These are phyloP conservation scores for Pseudozyma sp. DNA, from an alignment of 1,284 basidiomycete species.

Conservation along the genomic window DNA sequence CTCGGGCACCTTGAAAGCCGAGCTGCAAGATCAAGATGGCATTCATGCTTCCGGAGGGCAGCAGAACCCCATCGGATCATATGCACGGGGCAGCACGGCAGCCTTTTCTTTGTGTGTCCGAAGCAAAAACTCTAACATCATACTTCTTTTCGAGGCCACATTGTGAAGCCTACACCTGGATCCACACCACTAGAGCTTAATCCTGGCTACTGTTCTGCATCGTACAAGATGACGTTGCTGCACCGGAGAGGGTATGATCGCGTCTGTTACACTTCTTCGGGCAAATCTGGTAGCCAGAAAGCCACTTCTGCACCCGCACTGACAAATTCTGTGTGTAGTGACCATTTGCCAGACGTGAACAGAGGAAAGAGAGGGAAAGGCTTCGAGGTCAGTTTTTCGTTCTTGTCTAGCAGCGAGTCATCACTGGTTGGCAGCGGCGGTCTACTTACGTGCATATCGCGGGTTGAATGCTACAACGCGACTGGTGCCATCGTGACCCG, in stretches of 20 bases:
- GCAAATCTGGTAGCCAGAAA: slow-evolving; percentile 63
- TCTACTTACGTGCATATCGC: slow-evolving; percentile 57
- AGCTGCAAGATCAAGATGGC: no score
- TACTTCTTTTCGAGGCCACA: no score
- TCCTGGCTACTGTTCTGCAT: no score
- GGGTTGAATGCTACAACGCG: slow-evolving; percentile 63
- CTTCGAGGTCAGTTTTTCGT: slow-evolving; percentile 2
- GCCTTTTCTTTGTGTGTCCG: no score
- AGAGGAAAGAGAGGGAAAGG: not conserved
- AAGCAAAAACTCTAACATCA: no score
- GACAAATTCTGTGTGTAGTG: slow-evolving; percentile 45
- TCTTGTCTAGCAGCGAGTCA: not conserved
- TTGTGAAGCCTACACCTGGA: no score
- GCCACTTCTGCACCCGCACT: slow-evolving; percentile 59
- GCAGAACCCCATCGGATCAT: no score
- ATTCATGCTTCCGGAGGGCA: no score
- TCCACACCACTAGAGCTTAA: no score
- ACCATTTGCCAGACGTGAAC: not conserved
- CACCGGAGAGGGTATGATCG: not conserved
- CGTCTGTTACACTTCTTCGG: slow-evolving; percentile 21
- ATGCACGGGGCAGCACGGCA: no score
- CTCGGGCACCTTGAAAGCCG: no score
- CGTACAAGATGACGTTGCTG: not conserved
- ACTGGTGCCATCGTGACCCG: slow-evolving; percentile 55
- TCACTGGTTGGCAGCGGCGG: not conserved